These are phyloP conservation scores for Mycena albidolilacea DNA, from an alignment of 768 basidiomycete genomes.

Conservation along the genomic window DNA sequence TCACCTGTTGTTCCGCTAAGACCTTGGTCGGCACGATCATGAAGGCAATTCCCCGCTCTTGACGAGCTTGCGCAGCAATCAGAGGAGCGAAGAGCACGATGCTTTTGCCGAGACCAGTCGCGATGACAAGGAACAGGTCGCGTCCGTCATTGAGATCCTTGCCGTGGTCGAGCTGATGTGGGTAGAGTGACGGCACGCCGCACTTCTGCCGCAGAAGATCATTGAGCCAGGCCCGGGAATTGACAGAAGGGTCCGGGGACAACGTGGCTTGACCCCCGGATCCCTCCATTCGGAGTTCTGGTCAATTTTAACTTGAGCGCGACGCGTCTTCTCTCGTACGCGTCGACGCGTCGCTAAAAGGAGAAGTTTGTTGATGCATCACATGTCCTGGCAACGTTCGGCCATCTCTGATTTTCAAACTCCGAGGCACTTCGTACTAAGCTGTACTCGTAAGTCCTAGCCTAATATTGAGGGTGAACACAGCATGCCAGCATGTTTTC, in stretches of 20 bases:
- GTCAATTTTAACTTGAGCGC: neutral
- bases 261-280: neutral
- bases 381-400: neutral
- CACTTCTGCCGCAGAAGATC: conserved; percentile 24
- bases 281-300: conserved; percentile 3
- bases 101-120: conserved; percentile 15
- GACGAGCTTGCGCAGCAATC: no score
- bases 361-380: neutral
- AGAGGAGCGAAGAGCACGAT: neutral
- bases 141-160: no score
- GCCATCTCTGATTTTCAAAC: neutral
- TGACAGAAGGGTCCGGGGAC: conserved; percentile 5
- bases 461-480: no score
- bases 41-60: conserved; percentile 22
- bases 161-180: no score
- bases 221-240: conserved; percentile 16
- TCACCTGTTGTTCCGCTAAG: conserved; percentile 8
- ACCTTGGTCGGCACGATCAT: conserved; percentile 25
- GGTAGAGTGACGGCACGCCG: conserved; percentile 2
- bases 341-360: conserved; percentile 2
- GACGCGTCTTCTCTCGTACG: neutral
- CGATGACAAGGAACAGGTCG: conserved; percentile 5
- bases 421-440: no score
- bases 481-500: no score
- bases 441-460: no score